Evolutionary conservation across 2,329 filamentous ascomycete genomes (phyloP), one percentile per base, ranked within the genome.

Genomic region (Shiraia sp.): DNA sequence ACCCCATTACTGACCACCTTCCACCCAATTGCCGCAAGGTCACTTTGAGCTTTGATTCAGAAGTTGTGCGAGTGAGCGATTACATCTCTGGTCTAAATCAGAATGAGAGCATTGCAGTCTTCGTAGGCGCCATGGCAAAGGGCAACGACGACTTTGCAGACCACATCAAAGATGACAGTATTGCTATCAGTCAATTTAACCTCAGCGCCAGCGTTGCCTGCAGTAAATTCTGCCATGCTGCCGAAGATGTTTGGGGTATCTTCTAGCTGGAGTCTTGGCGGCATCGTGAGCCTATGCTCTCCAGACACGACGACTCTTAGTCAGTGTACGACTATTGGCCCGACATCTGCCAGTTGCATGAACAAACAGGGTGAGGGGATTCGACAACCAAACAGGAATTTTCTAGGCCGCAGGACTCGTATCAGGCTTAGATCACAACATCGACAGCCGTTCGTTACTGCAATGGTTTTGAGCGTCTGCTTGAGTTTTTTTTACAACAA

Each of bases 201-300:
- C 79, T 99, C 51, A 96, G 90, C 65, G 93, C 93, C 48, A 97
- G 92, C 76, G 93, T 99, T 49, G 92, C 93, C 30, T 99, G 93
- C 80, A 96, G 92, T 82, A 99, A 97, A 73, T 97, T 99, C 78
- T 97, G 93, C 73, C 93, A 99, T 72, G 93, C 92, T 28, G 92
- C 91, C 30, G 93, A 99, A 74, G 93, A 99, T 70, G 86, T 87
- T 25, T 99, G 93, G 93, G 85, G 89, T 66, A 88, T 99, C 58
- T 81, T 96, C 63, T 99, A 84, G 79, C 27, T 30, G 36, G 32
- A 33, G 30, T 39, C 27, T 28, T 36, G 15, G 38, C 25, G 36
- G 22, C 26, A 36, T 28, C 4, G 19, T 22, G 8, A 15, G 39
- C 63, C 54, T 54, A 59, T 53, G 53, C 52, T 51, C 52, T 35